These are phyloP conservation scores for Linum usitatissimum DNA, from an alignment of 345 rosid genomes.

Conservation along the genomic window DNA sequence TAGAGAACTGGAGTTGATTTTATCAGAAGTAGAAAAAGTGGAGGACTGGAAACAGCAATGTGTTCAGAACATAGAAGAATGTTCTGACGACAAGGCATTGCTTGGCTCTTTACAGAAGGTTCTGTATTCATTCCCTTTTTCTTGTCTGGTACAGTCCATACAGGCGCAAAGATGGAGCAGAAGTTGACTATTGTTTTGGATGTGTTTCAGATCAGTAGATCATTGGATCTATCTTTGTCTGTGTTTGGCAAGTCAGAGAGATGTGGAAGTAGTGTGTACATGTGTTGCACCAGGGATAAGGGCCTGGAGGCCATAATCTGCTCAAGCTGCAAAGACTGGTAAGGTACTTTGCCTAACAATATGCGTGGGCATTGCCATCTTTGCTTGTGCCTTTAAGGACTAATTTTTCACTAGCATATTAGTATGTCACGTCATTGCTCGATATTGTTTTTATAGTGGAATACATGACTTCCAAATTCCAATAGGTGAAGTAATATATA, in stretches of 20 bases:
- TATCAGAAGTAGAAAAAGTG: constrained; percentile 42
- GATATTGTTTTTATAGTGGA: not conserved
- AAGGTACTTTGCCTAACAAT: constrained; percentile 18
- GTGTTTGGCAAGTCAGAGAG: constrained; percentile 31
- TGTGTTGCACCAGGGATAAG: constrained; percentile 30
- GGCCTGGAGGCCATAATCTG: constrained; percentile 30
- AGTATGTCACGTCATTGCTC: not conserved
- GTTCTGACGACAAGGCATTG: constrained; percentile 24
- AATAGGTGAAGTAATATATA: not conserved
- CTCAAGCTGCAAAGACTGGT: constrained; percentile 50
- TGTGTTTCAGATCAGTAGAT: constrained; percentile 37
- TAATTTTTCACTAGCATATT: not conserved
- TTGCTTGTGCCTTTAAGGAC: not conserved
- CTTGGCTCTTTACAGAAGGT: constrained; percentile 43
- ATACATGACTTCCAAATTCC: not conserved
- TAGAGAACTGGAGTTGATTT: constrained; percentile 36
- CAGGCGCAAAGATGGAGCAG: constrained; percentile 1
- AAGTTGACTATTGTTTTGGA: constrained; percentile 6
- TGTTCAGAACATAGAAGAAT: constrained; percentile 22
- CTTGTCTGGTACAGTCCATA: constrained; percentile 1
- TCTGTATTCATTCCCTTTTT: not conserved
- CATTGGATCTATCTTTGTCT: constrained; percentile 37
- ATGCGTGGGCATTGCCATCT: not conserved
- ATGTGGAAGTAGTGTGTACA: constrained; percentile 20
- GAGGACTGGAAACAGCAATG: constrained; percentile 46